These are phyloP conservation scores for Metschnikowia lunata DNA, from an alignment of 805 yeast genomes.

Conservation along the genomic window DNA sequence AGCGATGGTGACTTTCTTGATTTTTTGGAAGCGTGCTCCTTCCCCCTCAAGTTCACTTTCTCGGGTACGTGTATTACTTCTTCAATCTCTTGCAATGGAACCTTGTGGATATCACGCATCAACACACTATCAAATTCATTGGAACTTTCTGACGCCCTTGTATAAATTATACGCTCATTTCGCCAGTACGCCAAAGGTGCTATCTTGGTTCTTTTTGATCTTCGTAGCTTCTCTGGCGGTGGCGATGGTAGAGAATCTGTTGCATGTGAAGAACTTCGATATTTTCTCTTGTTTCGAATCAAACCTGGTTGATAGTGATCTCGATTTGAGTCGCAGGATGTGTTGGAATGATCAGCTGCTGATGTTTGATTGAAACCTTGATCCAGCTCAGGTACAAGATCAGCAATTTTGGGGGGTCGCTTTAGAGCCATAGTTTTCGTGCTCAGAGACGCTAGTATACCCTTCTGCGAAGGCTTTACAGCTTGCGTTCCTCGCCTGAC, in stretches of 20 bases:
- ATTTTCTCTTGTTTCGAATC: no score
- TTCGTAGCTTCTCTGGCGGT: constrained; percentile 48
- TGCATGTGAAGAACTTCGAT: no score
- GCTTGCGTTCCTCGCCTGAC: no score
- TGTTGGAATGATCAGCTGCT: no score
- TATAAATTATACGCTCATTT: constrained; percentile 68
- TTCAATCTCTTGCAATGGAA: constrained; percentile 53
- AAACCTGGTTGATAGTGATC: no score
- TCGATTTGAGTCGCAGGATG: no score
- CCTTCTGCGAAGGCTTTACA: no score
- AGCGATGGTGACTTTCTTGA: not conserved
- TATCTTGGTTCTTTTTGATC: constrained; percentile 62
- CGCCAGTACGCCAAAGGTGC: constrained; percentile 82
- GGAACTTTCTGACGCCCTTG: constrained; percentile 30
- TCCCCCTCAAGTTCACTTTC: constrained; percentile 1
- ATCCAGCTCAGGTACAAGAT: no score
- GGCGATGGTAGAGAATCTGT: constrained; percentile 35
- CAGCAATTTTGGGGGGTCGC: no score
- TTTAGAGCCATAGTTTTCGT: no score
- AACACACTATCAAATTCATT: constrained; percentile 42
- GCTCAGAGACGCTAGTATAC: no score
- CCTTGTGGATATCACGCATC: constrained; percentile 28
- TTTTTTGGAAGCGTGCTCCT: not conserved
- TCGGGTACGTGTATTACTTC: constrained; percentile 53
- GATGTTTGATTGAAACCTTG: no score